A percentile compares a stretch with the other conserved stretches of the same genome.
These are phyloP conservation scores for Amphichorda felina DNA, from an alignment of 2,329 filamentous ascomycete species.

Conservation along the genomic window DNA sequence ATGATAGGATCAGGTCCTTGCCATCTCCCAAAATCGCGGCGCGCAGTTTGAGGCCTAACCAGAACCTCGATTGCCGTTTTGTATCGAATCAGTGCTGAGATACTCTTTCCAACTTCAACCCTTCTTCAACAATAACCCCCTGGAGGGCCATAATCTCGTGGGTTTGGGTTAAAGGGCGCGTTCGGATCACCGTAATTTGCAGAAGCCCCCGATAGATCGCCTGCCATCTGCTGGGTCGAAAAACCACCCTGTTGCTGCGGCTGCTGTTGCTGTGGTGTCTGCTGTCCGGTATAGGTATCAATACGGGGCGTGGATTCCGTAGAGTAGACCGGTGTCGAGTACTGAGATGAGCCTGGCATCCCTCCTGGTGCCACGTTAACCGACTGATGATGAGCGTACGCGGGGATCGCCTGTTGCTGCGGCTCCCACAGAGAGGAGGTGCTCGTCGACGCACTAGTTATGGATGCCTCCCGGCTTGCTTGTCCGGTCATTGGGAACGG, in stretches of 20 bases:
- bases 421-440: slow-evolving; percentile 20
- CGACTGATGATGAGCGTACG: slow-evolving; percentile 13
- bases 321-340: slow-evolving; percentile 4
- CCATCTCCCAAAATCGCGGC: too few species aligned
- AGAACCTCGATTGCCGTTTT: too few species aligned
- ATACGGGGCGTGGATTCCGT: slow-evolving; percentile 5
- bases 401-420: slow-evolving; percentile 11
- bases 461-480: slow-evolving; percentile 19
- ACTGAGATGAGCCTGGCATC: slow-evolving; percentile 1
- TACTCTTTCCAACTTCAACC: too few species aligned
- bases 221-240: background rate
- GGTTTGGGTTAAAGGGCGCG: background rate
- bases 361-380: slow-evolving; percentile 10
- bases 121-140: slow-evolving; percentile 1
- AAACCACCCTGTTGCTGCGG: background rate
- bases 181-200: background rate
- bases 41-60: too few species aligned
- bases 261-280: background rate
- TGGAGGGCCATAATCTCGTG: background rate
- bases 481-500: slow-evolving; percentile 16
- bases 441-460: slow-evolving; percentile 17
- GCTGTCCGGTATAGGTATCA: slow-evolving; percentile 2
- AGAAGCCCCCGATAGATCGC: background rate
- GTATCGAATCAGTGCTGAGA: too few species aligned
- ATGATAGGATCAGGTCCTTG: too few species aligned